Evolutionary conservation across 345 rosid species (phyloP), one percentile per base, ranked within the genome.

Genomic region (Tarenaya hassleriana): DNA sequence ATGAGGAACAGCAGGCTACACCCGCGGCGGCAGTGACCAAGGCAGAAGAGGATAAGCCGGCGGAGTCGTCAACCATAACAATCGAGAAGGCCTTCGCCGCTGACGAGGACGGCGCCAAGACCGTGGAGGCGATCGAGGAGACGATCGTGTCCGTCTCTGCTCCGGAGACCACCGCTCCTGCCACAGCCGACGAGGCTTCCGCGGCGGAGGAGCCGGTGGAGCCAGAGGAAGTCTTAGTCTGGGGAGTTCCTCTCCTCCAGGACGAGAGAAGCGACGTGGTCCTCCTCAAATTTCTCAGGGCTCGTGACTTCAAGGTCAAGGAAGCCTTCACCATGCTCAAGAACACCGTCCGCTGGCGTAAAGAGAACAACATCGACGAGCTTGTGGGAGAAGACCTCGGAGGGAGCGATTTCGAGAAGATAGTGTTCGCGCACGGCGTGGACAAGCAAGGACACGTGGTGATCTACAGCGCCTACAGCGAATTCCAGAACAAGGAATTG

Each of bases 71-170:
- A 1, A 19, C 49, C 12, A 15, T 31, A 17, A 5, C 56, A 2
- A 18, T 59, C 9, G 80, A 73, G 66, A 77, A 68, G 34, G 61
- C 73, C 39, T 33, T 79, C 0, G 45, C 62, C 8, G 77, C 73
- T 7, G 95, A 84, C 0, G 95, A 81, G 29, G 95, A 89, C 11
- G 94, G 90, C 34, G 71, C 92, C 65, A 86, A 81, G 66, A 81
- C 84, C 0, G 95, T 86, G 1, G 97, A 89, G 68, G 95, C 87
- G 17, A 83, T 89, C 27, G 84, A 86, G 58, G 97, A 89, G 67
- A 76, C 95, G 0, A 77, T 89, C 5, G 82, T 86, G 5, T 61
- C 86, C 3, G 81, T 78, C 24, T 50, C 75, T 10, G 58, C 73
- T 21, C 62, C 67, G 0, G 66, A 56, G 49, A 19, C 75, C 1